Percentiles rank a stretch among this genome's conserved stretches.
phyloP scores from a whole-genome alignment of 176 grass and related monocot species.

The Paspalum vaginatum region DNA sequence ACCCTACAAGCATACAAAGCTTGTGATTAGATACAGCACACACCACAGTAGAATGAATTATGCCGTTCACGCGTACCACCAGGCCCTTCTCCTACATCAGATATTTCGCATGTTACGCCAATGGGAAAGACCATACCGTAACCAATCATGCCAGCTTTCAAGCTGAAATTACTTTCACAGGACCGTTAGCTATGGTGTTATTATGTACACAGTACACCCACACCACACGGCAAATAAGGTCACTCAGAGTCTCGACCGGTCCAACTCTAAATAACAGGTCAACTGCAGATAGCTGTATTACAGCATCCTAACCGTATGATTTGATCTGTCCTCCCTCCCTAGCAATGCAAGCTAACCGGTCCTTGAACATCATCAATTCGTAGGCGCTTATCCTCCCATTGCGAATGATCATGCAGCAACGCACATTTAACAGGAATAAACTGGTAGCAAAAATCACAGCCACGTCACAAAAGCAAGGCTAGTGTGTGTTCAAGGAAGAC shows the following conservation, averaged over 20 bases:
- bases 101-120: background rate
- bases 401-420: background rate
- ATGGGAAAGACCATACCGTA: background rate
- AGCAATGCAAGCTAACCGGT: background rate
- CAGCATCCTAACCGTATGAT: background rate
- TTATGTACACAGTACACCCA: background rate
- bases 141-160: background rate
- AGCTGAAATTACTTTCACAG: background rate
- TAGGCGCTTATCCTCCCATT: background rate
- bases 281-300: background rate
- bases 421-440: background rate
- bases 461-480: background rate
- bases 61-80: background rate
- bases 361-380: background rate
- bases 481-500: background rate
- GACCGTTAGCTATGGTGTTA: background rate
- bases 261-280: background rate
- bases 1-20: conserved; percentile 51
- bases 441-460: background rate
- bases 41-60: background rate
- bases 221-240: background rate
- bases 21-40: conserved; percentile 18
- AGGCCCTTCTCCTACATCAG: background rate
- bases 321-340: background rate
- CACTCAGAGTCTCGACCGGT: background rate